Conservation (phyloP, 2,329 filamentous ascomycete species). For the Talaromyces atroroseus region DNA sequence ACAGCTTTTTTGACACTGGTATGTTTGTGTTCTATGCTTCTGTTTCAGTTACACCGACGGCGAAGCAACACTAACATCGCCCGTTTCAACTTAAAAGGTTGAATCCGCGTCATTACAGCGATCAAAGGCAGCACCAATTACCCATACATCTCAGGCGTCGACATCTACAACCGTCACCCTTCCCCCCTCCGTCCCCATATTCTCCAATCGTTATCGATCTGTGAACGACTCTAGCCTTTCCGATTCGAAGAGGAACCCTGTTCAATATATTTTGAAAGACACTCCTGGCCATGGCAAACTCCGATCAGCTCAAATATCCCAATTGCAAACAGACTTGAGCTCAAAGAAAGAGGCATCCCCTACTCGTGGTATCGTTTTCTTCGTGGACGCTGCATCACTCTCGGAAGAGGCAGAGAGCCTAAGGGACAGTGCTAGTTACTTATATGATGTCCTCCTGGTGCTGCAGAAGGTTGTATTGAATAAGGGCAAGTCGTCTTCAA, state of each 20-base stretch:
- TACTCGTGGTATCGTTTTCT: constrained; percentile 71
- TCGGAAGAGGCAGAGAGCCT: constrained; percentile 43
- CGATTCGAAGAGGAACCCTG: constrained; percentile 32
- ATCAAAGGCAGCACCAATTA: constrained; percentile 33
- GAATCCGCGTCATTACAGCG: constrained; percentile 39
- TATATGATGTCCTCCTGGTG: constrained; percentile 80
- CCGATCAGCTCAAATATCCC: constrained; percentile 51
- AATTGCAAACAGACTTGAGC: constrained; percentile 28
- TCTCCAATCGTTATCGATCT: constrained; percentile 60
- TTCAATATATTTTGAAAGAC: constrained; percentile 50
- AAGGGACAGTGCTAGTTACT: constrained; percentile 70
- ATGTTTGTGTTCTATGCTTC: constrained; percentile 19
- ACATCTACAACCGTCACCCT: constrained; percentile 53
- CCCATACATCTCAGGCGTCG: constrained; percentile 60
- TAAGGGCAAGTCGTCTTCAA: constrained; percentile 42
- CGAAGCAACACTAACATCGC: neutral
- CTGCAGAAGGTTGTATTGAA: constrained; percentile 68
- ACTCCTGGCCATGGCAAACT: constrained; percentile 96
- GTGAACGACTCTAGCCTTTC: constrained; percentile 63
- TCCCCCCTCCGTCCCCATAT: constrained; percentile 47
- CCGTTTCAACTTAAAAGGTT: constrained; percentile 34
- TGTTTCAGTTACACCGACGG: neutral
- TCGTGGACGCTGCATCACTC: constrained; percentile 77
- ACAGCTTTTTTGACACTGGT: constrained; percentile 79
- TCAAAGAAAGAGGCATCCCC: constrained; percentile 28